These are phyloP conservation scores for Pontederia paniculata DNA, from an alignment of 176 grass and related monocot species.

Conservation along the genomic window DNA sequence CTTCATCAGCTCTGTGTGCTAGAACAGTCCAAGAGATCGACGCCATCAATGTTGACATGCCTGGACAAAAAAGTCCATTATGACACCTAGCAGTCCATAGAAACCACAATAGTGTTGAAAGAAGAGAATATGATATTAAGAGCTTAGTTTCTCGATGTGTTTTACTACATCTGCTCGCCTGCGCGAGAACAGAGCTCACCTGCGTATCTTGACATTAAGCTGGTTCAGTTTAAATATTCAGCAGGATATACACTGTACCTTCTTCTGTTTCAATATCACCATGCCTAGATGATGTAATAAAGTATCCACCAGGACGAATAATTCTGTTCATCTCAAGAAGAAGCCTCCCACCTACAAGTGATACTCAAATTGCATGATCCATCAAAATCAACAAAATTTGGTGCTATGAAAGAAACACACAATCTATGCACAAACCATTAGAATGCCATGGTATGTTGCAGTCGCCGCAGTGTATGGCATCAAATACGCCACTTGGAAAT, in stretches of 20 bases:
- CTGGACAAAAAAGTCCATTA: conserved; percentile 21
- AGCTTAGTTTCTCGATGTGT: no score
- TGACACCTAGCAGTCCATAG: no score
- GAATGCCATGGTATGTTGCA: conserved; percentile 93
- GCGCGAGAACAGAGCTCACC: no score
- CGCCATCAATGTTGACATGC: conserved; percentile 69
- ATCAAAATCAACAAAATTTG: not conserved
- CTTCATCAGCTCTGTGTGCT: conserved; percentile 71
- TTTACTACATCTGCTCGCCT: no score
- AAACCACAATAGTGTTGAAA: conserved; percentile 8
- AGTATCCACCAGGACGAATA: conserved; percentile 92
- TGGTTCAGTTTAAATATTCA: not conserved
- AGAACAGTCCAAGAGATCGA: conserved; percentile 74
- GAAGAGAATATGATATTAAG: not conserved
- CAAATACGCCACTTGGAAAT: conserved; percentile 89
- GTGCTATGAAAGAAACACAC: conserved; percentile 7
- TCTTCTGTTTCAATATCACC: conserved; percentile 81
- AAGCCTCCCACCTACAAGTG: conserved; percentile 58
- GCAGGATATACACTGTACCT: conserved; percentile 30
- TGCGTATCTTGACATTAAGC: conserved; percentile 16
- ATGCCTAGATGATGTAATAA: conserved; percentile 74
- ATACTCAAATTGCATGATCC: conserved; percentile 12
- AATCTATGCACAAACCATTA: conserved; percentile 42
- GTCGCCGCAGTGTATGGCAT: conserved; percentile 89
- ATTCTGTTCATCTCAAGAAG: conserved; percentile 95